Percentiles rank a stretch among this genome's conserved stretches.
These are phyloP conservation scores for Neurospora tetraspora DNA, from an alignment of 495 filamentous ascomycete species.

Conservation along the genomic window DNA sequence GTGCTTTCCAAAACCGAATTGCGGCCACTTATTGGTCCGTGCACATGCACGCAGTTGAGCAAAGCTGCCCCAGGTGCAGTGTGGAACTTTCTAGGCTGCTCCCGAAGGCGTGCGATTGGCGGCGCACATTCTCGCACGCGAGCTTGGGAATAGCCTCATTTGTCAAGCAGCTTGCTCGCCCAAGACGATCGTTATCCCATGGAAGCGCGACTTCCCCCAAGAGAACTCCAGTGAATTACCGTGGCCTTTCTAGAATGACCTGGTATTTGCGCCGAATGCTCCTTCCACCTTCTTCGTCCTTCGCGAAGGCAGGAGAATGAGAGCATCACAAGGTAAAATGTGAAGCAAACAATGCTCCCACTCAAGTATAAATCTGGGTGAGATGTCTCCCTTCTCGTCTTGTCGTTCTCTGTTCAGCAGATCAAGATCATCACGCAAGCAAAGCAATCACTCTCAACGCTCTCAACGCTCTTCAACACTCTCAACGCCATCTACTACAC, in stretches of 20 bases:
- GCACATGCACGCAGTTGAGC: neutral
- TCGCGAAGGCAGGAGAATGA: neutral
- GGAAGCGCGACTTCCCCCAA: neutral
- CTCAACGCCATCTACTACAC: constrained; percentile 5
- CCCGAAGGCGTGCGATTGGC: neutral
- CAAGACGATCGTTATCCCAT: neutral
- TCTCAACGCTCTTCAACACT: constrained; percentile 12
- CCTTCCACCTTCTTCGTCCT: neutral
- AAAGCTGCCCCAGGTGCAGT: neutral
- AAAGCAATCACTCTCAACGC: neutral
- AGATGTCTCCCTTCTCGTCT: neutral
- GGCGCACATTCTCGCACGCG: neutral
- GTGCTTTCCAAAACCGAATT: neutral
- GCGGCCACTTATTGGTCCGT: neutral
- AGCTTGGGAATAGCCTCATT: neutral
- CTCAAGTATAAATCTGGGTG: neutral
- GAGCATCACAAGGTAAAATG: neutral
- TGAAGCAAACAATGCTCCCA: neutral
- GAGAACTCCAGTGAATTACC: neutral
- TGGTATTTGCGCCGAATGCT: neutral
- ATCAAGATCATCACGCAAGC: constrained; percentile 12
- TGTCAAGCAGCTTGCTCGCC: neutral
- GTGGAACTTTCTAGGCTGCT: neutral
- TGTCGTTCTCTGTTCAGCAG: neutral
- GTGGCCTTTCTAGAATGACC: neutral